Evolutionary conservation across 495 filamentous ascomycete genomes (phyloP).

Genomic region (Penicillium mononematosum): DNA sequence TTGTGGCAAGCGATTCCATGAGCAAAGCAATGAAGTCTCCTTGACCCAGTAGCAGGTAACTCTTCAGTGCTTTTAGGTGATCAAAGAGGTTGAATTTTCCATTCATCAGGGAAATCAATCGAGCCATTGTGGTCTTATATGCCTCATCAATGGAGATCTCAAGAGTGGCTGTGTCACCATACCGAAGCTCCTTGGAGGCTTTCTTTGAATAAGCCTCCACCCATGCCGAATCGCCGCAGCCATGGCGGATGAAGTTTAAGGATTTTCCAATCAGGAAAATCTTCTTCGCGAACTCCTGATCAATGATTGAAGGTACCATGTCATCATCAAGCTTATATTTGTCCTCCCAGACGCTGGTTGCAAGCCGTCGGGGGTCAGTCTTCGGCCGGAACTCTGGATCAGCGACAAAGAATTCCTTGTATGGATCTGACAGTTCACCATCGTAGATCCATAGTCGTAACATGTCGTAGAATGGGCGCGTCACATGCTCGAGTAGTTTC

Average conservation of each 20-base stretch:
- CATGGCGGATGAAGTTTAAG: constrained; percentile 95
- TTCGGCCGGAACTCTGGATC: constrained; percentile 59
- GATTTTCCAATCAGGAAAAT: constrained; percentile 97
- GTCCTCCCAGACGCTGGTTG: constrained; percentile 94
- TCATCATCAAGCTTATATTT: constrained; percentile 85
- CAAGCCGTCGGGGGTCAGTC: constrained; percentile 60
- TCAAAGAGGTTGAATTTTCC: constrained; percentile 91
- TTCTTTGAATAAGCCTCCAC: constrained; percentile 95
- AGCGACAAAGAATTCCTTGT: constrained; percentile 91
- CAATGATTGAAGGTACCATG: constrained; percentile 92
- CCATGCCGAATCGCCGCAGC: constrained; percentile 91
- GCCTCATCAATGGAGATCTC: constrained; percentile 94
- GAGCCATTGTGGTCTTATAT: constrained; percentile 95
- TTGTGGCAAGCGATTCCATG: constrained; percentile 92
- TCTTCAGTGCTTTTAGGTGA: constrained; percentile 88
- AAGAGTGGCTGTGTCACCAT: constrained; percentile 90
- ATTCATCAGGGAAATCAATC: constrained; percentile 90
- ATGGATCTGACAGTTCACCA: constrained; percentile 94
- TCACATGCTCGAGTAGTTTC: constrained; percentile 83
- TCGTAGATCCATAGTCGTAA: constrained; percentile 97
- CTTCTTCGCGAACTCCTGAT: constrained; percentile 87
- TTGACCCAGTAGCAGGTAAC: constrained; percentile 90
- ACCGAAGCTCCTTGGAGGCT: constrained; percentile 85
- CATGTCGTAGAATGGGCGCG: constrained; percentile 97
- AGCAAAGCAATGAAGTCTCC: constrained; percentile 97